These are phyloP conservation scores for Aspergillus kassunensis DNA, from an alignment of 495 filamentous ascomycete genomes.

Conservation along the genomic window DNA sequence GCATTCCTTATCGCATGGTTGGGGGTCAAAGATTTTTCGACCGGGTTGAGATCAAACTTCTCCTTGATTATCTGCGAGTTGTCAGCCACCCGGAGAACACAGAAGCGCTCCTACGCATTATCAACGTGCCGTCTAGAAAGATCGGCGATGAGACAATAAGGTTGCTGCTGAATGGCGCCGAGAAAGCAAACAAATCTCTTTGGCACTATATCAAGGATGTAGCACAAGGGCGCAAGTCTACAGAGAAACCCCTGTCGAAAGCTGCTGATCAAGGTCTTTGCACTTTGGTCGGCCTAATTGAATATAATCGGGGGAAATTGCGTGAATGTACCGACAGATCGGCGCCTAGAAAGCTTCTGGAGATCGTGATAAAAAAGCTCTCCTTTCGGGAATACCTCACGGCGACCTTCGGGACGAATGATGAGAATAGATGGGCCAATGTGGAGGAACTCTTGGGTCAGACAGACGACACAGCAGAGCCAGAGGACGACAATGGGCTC, in stretches of 20 bases:
- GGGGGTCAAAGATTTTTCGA: conserved; percentile 92
- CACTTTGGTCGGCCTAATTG: conserved; percentile 57
- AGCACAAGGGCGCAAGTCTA: conserved; percentile 63
- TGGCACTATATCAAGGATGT: conserved; percentile 70
- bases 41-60: conserved; percentile 79
- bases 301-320: conserved; percentile 57
- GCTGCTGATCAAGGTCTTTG: conserved; percentile 62
- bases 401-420: conserved; percentile 65
- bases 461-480: conserved; percentile 54
- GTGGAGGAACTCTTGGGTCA: conserved; percentile 83
- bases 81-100: conserved; percentile 84
- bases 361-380: conserved; percentile 68
- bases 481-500: conserved; percentile 33
- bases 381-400: conserved; percentile 70
- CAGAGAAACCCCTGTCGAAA: conserved; percentile 65
- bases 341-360: conserved; percentile 65
- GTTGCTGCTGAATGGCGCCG: conserved; percentile 70
- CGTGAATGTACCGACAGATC: conserved; percentile 42
- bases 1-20: conserved; percentile 92
- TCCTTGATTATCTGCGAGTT: conserved; percentile 86
- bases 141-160: conserved; percentile 79
- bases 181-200: conserved; percentile 58
- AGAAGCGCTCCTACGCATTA: conserved; percentile 78
- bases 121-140: conserved; percentile 79
- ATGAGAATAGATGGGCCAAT: conserved; percentile 85